Percentiles rank a stretch among this genome's conserved stretches.
Evolutionary conservation across 805 yeast species (phyloP).

Genomic region (Blastobotrys terrestris): DNA sequence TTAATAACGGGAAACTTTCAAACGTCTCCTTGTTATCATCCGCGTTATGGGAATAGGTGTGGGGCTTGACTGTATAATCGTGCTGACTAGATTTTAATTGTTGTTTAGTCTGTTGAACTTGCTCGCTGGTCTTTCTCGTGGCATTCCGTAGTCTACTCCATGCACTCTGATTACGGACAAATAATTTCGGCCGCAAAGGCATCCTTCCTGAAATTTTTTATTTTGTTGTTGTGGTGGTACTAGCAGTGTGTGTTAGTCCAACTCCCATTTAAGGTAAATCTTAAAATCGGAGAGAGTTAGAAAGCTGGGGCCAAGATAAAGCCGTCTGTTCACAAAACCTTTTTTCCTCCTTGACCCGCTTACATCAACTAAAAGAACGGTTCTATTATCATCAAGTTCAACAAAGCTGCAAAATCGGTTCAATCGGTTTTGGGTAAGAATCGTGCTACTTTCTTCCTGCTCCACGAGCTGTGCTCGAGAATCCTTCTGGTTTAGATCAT

Average conservation of each 20-base stretch:
- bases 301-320: neutral
- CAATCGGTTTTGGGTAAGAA: neutral
- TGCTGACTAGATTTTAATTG: slow-evolving; percentile 16
- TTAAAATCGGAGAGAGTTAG: neutral
- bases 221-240: neutral
- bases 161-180: slow-evolving; percentile 7
- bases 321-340: neutral
- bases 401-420: neutral
- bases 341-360: neutral
- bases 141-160: slow-evolving; percentile 11
- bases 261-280: neutral
- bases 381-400: neutral
- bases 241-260: neutral
- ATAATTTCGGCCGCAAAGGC: neutral
- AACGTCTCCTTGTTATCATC: slow-evolving; percentile 35
- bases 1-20: slow-evolving; percentile 40
- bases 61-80: slow-evolving; percentile 31
- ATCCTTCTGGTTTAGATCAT: neutral
- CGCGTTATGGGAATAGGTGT: slow-evolving; percentile 30
- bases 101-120: neutral
- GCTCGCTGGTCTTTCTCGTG: slow-evolving; percentile 3
- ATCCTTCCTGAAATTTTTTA: neutral
- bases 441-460: neutral
- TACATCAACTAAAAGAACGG: neutral
- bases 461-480: neutral